phyloP scores from a whole-genome alignment of 768 basidiomycete genomes.

The Russula compacta region DNA sequence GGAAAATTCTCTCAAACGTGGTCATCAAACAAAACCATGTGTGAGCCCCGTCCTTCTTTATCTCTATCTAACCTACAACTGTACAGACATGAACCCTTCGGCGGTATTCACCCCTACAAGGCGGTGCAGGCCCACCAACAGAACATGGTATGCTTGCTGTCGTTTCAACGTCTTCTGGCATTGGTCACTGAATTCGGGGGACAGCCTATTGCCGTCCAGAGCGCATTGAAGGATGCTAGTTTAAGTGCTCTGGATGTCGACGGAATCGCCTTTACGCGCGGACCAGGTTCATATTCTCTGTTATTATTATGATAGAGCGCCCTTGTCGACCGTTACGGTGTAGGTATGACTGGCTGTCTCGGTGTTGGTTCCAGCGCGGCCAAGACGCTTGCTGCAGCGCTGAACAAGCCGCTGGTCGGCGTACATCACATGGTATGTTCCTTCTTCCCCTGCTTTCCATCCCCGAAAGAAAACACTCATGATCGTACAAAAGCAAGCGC shows the following conservation, averaged over 20 bases:
- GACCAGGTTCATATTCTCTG: conserved; percentile 46
- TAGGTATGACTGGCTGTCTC: conserved; percentile 76
- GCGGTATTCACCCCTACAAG: conserved; percentile 71
- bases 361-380: conserved; percentile 73
- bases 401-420: conserved; percentile 73
- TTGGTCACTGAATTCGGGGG: background rate
- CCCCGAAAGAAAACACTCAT: conserved; percentile 3
- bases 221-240: conserved; percentile 58
- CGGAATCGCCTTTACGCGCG: conserved; percentile 86
- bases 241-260: conserved; percentile 57
- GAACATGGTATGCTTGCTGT: conserved; percentile 48
- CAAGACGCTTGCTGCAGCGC: conserved; percentile 73
- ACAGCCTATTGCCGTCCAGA: conserved; percentile 65
- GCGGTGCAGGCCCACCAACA: conserved; percentile 74
- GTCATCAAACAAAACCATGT: conserved; percentile 72
- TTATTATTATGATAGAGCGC: background rate
- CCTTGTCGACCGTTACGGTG: background rate
- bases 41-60: conserved; percentile 28
- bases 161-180: background rate
- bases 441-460: background rate
- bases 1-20: conserved; percentile 71
- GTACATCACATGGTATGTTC: conserved; percentile 87
- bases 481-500: conserved; percentile 63
- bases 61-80: background rate
- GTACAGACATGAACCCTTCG: conserved; percentile 48